These are phyloP conservation scores for Sphaerulina populicola DNA, from an alignment of 2,329 filamentous ascomycete genomes.

Conservation along the genomic window DNA sequence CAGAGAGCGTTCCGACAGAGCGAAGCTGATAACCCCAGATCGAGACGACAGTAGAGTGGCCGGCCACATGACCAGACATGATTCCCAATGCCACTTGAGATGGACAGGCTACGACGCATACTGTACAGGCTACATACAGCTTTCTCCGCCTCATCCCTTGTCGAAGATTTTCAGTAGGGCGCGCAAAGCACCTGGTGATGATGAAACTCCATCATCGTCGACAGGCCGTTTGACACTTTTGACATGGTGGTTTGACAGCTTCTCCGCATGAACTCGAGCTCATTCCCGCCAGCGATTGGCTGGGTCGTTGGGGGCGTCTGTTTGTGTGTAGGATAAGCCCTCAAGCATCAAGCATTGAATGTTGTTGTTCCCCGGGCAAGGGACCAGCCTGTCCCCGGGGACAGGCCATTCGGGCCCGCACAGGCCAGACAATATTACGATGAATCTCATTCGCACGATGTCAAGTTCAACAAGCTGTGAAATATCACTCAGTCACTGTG, in stretches of 20 bases:
- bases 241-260: not conserved
- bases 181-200: not conserved
- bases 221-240: not conserved
- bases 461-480: not conserved
- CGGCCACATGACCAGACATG: not conserved
- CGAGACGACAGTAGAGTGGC: slow-evolving; percentile 46
- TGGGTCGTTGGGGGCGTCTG: not conserved
- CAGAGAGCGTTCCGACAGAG: slow-evolving; percentile 71
- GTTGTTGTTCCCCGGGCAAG: not conserved
- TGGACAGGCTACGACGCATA: too few relatives aligned
- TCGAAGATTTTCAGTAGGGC: not conserved
- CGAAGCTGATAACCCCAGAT: slow-evolving; percentile 74
- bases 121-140: too few relatives aligned
- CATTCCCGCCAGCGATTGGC: not conserved
- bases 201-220: not conserved
- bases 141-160: too few relatives aligned
- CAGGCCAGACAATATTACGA: not conserved
- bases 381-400: not conserved
- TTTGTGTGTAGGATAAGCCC: not conserved
- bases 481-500: not conserved
- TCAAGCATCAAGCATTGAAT: not conserved
- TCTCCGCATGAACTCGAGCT: not conserved
- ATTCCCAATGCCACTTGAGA: too few relatives aligned
- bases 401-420: too few relatives aligned
- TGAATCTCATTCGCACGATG: not conserved